Conservation (phyloP, 805 yeast genomes). For the Naumovozyma baii region DNA sequence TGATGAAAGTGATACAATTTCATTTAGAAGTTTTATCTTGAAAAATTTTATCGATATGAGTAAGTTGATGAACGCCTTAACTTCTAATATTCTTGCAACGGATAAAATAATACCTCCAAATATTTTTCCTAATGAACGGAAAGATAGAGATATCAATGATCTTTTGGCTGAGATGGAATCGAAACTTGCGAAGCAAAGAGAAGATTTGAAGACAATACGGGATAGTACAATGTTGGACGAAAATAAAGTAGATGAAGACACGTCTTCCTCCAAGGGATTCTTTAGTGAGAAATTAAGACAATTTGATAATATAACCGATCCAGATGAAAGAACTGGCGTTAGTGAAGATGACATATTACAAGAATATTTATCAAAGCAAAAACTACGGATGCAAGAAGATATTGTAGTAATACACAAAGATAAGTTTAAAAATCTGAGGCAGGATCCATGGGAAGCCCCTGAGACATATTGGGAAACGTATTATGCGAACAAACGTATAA, state of each 20-base stretch:
- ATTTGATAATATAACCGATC: neutral
- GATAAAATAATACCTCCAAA: slow-evolving; percentile 15
- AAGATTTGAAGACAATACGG: neutral
- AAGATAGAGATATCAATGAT: neutral
- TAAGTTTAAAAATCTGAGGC: slow-evolving; percentile 11
- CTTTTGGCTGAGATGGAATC: neutral
- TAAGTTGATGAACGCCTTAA: slow-evolving; percentile 17
- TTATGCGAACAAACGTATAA: slow-evolving; percentile 5
- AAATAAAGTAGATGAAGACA: neutral
- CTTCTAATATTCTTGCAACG: slow-evolving; percentile 18
- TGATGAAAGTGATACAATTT: slow-evolving; percentile 29
- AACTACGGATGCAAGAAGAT: slow-evolving; percentile 12
- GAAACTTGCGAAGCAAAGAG: neutral
- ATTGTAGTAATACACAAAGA: slow-evolving; percentile 12
- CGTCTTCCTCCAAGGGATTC: neutral
- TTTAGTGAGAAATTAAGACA: neutral
- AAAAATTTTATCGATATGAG: slow-evolving; percentile 19
- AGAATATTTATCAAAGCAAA: slow-evolving; percentile 8
- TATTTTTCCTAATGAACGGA: neutral
- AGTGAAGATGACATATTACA: slow-evolving; percentile 6
- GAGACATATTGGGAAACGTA: slow-evolving; percentile 24
- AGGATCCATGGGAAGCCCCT: slow-evolving; percentile 21
- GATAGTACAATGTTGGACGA: neutral
- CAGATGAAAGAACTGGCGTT: neutral
- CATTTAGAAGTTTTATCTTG: slow-evolving; percentile 21